These are phyloP conservation scores for Raphidocelis subcapitata DNA, from an alignment of 139 green algal genomes.

Conservation along the genomic window DNA sequence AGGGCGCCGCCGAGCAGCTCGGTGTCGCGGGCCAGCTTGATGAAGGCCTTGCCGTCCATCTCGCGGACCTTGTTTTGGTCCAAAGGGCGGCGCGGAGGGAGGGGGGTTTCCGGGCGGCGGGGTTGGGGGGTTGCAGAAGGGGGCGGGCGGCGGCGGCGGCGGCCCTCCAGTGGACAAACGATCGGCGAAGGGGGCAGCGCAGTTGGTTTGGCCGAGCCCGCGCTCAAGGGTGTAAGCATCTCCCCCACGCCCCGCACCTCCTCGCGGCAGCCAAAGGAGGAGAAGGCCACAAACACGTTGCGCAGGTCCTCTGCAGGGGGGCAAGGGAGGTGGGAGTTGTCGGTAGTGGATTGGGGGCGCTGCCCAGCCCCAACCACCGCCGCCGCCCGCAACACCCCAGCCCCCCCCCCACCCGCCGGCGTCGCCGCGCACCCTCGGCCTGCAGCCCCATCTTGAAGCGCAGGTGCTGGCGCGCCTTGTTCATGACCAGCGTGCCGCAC, in stretches of 20 bases:
- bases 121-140: too few relatives aligned
- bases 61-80: constrained; percentile 30
- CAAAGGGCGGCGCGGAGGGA: neutral
- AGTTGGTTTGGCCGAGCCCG: too few relatives aligned
- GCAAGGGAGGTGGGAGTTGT: too few relatives aligned
- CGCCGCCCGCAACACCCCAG: neutral
- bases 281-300: constrained; percentile 44
- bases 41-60: constrained; percentile 45
- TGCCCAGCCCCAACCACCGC: neutral
- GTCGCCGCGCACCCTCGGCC: constrained; percentile 37
- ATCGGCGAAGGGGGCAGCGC: neutral
- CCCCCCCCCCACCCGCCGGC: neutral
- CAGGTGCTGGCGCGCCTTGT: constrained; percentile 41
- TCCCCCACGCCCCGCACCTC: too few relatives aligned
- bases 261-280: constrained; percentile 47
- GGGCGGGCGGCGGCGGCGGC: too few relatives aligned
- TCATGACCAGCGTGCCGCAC: constrained; percentile 36
- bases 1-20: constrained; percentile 17
- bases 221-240: too few relatives aligned
- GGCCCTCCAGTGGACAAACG: neutral
- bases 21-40: constrained; percentile 20
- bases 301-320: constrained; percentile 47
- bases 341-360: too few relatives aligned
- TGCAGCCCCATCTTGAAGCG: constrained; percentile 39
- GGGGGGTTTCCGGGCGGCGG: too few relatives aligned